phyloP scores from a whole-genome alignment of 768 basidiomycete genomes.

The Leucosporidium creatinivorum region DNA sequence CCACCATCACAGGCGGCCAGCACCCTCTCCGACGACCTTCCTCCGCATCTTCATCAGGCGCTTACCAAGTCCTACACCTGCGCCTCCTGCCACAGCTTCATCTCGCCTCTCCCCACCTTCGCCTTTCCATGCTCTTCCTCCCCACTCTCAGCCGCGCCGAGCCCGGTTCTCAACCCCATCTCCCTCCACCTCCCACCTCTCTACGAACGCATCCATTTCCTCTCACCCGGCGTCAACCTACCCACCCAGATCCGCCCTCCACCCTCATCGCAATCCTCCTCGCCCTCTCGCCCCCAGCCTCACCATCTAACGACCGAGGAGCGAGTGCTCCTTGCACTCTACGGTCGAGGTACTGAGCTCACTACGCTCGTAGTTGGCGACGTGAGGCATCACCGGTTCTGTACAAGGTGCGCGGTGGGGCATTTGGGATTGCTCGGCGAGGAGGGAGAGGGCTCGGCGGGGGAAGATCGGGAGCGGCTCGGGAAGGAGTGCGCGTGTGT shows the following conservation, averaged over 20 bases:
- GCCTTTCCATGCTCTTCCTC: not conserved
- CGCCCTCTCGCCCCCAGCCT: not conserved
- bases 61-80: slow-evolving; percentile 6
- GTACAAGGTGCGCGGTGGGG: not conserved
- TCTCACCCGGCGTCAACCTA: not conserved
- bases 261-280: not conserved
- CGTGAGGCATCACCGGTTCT: not conserved
- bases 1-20: not conserved
- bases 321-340: not conserved
- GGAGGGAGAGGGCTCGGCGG: not conserved
- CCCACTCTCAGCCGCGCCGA: too few species aligned
- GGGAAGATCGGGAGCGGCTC: not conserved
- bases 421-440: not conserved
- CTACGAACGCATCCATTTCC: not conserved
- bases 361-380: not conserved
- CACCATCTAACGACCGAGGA: not conserved
- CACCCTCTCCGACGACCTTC: not conserved
- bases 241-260: not conserved
- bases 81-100: slow-evolving; percentile 10
- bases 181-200: slow-evolving; percentile 7
- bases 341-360: not conserved
- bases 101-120: not conserved
- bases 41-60: not conserved
- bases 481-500: not conserved
- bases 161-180: not conserved